These are phyloP conservation scores for Tubosaeta sp. DNA, from an alignment of 768 basidiomycete genomes.

Conservation along the genomic window DNA sequence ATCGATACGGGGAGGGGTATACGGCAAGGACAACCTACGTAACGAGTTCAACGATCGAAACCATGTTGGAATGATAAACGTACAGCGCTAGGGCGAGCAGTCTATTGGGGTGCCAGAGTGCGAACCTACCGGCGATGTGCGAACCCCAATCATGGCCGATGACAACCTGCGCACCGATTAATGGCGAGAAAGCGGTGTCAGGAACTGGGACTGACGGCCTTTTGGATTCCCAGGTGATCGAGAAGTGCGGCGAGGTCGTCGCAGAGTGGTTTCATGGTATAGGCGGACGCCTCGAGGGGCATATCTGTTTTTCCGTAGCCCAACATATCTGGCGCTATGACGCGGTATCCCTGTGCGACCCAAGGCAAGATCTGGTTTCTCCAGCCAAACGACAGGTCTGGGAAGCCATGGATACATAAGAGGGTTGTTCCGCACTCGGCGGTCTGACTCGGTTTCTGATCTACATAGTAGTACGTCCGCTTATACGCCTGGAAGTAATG, in stretches of 20 bases:
- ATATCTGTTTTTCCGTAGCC: conserved; percentile 69
- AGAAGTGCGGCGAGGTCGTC: conserved; percentile 64
- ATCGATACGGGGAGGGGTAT: conserved; percentile 49
- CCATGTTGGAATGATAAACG: conserved; percentile 19
- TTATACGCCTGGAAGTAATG: conserved; percentile 47
- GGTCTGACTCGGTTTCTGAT: conserved; percentile 48
- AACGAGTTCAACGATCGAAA: not conserved
- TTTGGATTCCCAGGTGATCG: conserved; percentile 47
- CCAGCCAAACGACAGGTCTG: conserved; percentile 74
- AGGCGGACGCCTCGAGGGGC: conserved; percentile 49
- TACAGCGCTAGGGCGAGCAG: conserved; percentile 58
- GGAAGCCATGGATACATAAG: conserved; percentile 79
- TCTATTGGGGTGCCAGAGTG: conserved; percentile 67
- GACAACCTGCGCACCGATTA: conserved; percentile 41
- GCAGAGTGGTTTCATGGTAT: conserved; percentile 56
- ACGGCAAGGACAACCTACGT: conserved; percentile 62
- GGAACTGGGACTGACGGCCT: conserved; percentile 44
- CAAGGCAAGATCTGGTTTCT: conserved; percentile 69
- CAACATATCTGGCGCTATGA: conserved; percentile 46
- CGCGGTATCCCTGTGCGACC: conserved; percentile 57
- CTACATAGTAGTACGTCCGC: conserved; percentile 65
- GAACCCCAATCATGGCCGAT: conserved; percentile 85
- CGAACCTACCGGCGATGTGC: conserved; percentile 58
- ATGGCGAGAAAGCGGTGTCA: not conserved
- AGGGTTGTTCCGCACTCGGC: conserved; percentile 44